These are phyloP conservation scores for Lojkania enalia DNA, from an alignment of 2,329 filamentous ascomycete species.

Conservation along the genomic window DNA sequence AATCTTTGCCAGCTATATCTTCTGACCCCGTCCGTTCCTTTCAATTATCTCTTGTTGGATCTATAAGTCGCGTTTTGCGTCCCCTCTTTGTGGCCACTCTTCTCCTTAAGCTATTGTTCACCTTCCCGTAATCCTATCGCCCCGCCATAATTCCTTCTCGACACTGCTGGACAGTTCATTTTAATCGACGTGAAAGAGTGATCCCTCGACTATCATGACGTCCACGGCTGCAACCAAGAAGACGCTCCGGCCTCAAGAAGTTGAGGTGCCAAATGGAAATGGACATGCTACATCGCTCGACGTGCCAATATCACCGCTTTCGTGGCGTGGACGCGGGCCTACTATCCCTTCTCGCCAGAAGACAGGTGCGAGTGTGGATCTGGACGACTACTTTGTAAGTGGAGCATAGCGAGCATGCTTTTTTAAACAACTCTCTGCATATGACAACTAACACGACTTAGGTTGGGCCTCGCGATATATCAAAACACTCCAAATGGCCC, in stretches of 20 bases:
- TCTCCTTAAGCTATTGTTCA: constrained; percentile 4
- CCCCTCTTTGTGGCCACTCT: constrained; percentile 11
- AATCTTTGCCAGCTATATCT: constrained; percentile 25
- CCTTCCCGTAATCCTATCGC: background rate
- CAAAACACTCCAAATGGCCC: constrained; percentile 76
- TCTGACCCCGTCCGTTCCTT: constrained; percentile 8
- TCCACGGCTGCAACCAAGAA: constrained; percentile 33
- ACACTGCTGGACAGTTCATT: constrained; percentile 38
- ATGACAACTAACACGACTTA: constrained; percentile 10
- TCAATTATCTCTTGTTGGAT: constrained; percentile 4
- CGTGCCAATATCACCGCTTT: constrained; percentile 34
- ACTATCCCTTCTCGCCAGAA: constrained; percentile 16
- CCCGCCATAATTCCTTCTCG: constrained; percentile 5
- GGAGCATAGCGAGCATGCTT: background rate
- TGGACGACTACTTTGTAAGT: constrained; percentile 65
- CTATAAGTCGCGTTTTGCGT: constrained; percentile 6
- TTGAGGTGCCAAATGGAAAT: constrained; percentile 27
- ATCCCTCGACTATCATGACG: constrained; percentile 24
- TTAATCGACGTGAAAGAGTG: constrained; percentile 7
- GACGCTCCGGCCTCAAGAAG: constrained; percentile 33
- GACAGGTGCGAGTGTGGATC: constrained; percentile 35
- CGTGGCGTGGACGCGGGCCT: constrained; percentile 26
- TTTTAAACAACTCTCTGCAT: constrained; percentile 9
- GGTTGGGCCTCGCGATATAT: constrained; percentile 68
- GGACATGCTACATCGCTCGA: background rate